Evolutionary conservation across 805 yeast genomes (phyloP), one percentile per base, ranked within the genome.

Genomic region (Allodekkera sacchari): DNA sequence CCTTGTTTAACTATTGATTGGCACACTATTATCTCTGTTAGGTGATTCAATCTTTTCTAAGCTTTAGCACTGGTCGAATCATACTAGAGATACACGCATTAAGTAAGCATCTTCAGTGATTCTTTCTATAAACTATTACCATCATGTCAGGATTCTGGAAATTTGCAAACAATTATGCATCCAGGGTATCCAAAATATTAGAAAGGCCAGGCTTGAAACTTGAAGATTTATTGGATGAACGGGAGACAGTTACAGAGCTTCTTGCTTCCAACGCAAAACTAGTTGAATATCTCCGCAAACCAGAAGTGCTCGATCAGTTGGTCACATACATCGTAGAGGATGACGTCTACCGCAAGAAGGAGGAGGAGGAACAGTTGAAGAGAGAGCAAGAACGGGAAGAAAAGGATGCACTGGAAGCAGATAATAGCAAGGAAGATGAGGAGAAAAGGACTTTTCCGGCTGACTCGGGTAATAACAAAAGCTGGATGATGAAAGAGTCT

Each of bases 201-300:
- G 75, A 71, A 37, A 60, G 57, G 35, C 64, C 64, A 4, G 64
- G 67, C 35, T 63, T 58, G 39, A 51, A 59, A 5, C 54, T 76
- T 37, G 74, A 70, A 28, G 80, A 78, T 29, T 55, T 84, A 27
- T 59, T 84, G 38, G 87, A 81, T 49, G 89, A 83, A 44, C 80
- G 74, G 28, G 88, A 80, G 36, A 55, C 84, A 18, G 62, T 82
- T 18, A 82, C 82, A 36, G 92, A 83, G 50, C 60, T 84, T 22
- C 59, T 79, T 40, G 72, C 80, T 15, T 77, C 85, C 13, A 82
- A 82, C 52, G 68, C 78, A 27, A 79, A 81, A 49, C 66, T 92
- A 30, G 65, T 88, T 24, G 92, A 85, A 46, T 78, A 78, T 46
- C 63, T 92, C 34, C 68, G 89, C 40, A 83, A 83, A 48, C 87